These are phyloP conservation scores for Exobasidium rhododendri DNA, from an alignment of 1,284 basidiomycete genomes.

Conservation along the genomic window DNA sequence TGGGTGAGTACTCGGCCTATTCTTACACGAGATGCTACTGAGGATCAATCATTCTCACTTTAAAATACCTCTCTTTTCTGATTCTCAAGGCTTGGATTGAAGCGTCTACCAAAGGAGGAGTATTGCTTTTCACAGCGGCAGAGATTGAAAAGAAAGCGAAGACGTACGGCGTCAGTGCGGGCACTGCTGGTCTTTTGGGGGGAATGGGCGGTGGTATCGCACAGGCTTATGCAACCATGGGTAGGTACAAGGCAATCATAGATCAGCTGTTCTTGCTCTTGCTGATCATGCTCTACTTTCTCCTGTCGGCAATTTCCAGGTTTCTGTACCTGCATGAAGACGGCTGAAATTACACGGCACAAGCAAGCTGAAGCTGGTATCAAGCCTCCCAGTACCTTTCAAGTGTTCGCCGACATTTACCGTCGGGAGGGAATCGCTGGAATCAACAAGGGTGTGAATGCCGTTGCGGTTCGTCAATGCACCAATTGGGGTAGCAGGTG, in stretches of 20 bases:
- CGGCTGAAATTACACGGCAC: constrained; percentile 91
- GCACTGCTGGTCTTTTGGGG: constrained; percentile 80
- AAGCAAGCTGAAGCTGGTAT: constrained; percentile 87
- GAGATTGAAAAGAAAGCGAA: constrained; percentile 77
- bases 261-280: background rate
- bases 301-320: constrained; percentile 59
- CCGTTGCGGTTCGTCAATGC: constrained; percentile 87
- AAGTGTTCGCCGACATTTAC: constrained; percentile 91
- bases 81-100: constrained; percentile 83
- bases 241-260: constrained; percentile 61
- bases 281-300: background rate
- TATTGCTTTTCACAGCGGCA: constrained; percentile 90
- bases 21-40: too few relatives aligned
- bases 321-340: constrained; percentile 71
- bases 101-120: constrained; percentile 95
- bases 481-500: constrained; percentile 99
- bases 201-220: constrained; percentile 97
- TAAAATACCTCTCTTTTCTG: background rate
- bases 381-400: constrained; percentile 81
- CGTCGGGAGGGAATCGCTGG: constrained; percentile 86
- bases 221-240: constrained; percentile 99
- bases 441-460: constrained; percentile 99
- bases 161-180: constrained; percentile 73
- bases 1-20: constrained; percentile 61
- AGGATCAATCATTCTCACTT: too few relatives aligned